These are phyloP conservation scores for Scutellaria galericulata DNA, from an alignment of 257 asterid genomes.

Conservation along the genomic window DNA sequence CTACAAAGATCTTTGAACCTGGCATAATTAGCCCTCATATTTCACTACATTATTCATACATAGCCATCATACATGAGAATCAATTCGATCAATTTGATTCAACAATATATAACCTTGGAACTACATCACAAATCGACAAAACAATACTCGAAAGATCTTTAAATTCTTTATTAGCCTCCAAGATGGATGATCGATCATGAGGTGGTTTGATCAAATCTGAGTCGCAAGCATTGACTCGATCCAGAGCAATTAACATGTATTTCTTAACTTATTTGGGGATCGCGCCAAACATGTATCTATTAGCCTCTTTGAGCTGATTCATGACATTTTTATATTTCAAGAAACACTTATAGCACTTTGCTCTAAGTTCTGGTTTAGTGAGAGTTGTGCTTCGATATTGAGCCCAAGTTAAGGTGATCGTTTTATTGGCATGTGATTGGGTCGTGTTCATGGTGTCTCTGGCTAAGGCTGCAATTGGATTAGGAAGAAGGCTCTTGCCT, in stretches of 20 bases:
- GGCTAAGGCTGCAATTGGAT: background rate
- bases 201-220: background rate
- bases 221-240: background rate
- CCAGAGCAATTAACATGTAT: background rate
- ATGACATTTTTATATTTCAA: background rate
- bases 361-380: background rate
- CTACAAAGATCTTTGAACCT: background rate
- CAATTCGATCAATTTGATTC: background rate
- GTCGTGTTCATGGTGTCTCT: background rate
- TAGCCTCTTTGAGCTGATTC: no score
- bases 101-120: background rate
- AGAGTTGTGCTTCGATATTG: background rate
- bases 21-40: no score
- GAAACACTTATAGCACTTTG: constrained; percentile 13
- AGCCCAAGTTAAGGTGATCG: background rate
- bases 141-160: background rate
- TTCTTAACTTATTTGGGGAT: background rate
- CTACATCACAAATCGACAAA: background rate
- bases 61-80: background rate
- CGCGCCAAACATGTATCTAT: no score
- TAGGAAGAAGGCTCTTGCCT: background rate
- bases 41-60: no score
- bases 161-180: background rate
- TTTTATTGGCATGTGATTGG: background rate
- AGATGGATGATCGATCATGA: background rate